Percentiles rank a stretch among this genome's conserved stretches.
Evolutionary conservation across 2,329 filamentous ascomycete genomes (phyloP).

Genomic region (Colletotrichum truncatum): DNA sequence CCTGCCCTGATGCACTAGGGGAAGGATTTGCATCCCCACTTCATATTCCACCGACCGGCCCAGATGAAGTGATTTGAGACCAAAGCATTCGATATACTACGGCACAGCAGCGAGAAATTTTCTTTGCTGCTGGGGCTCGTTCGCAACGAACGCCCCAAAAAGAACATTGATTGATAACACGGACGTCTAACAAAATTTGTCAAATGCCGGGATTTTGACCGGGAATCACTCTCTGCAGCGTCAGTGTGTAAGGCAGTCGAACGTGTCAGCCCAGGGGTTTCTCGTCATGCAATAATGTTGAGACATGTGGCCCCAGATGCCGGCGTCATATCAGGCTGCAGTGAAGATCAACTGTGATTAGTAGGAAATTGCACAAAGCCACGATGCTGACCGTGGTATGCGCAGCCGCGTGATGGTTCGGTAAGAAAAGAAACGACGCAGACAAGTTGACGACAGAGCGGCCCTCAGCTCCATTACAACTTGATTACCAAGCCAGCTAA

Average conservation of each 20-base stretch:
- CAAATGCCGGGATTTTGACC: neutral
- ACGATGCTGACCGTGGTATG: no score
- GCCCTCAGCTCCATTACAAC: no score
- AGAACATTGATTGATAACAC: neutral
- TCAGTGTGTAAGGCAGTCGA: neutral
- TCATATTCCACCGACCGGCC: constrained; percentile 4
- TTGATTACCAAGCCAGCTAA: no score
- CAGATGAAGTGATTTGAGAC: constrained; percentile 9
- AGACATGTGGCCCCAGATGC: neutral
- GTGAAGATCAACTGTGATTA: no score
- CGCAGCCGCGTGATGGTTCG: no score
- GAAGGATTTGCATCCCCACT: neutral
- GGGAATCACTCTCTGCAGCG: neutral
- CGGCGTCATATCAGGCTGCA: no score
- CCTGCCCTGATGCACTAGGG: neutral
- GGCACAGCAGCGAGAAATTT: neutral
- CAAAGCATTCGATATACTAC: neutral
- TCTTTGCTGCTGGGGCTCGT: neutral
- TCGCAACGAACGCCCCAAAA: neutral
- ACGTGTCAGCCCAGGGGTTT: neutral
- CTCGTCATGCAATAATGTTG: neutral
- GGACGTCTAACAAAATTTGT: neutral
- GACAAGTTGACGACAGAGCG: no score
- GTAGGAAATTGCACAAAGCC: no score
- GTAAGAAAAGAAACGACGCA: no score